phyloP scores from a whole-genome alignment of 2,329 filamentous ascomycete species.

The Aspergillus carbonarius region DNA sequence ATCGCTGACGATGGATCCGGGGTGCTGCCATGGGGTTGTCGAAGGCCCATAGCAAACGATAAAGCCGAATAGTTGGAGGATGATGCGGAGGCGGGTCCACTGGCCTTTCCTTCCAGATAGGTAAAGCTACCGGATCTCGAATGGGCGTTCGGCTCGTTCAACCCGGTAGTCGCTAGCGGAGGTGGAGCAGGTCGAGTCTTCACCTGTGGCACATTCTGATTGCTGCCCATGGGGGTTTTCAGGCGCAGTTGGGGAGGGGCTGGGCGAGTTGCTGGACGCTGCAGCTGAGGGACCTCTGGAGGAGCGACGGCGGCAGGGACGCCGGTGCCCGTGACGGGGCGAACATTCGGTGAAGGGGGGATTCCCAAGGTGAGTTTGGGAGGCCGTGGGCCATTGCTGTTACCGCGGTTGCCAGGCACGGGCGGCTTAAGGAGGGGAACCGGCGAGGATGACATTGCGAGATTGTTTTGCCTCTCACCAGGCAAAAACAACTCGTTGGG shows the following conservation, averaged over 20 bases:
- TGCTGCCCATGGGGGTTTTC: conserved; percentile 81
- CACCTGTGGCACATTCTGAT: conserved; percentile 67
- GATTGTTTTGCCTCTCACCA: conserved; percentile 41
- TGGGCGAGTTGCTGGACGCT: conserved; percentile 51
- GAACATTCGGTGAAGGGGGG: conserved; percentile 78
- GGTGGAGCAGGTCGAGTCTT: conserved; percentile 56
- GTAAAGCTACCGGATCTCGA: conserved; percentile 84
- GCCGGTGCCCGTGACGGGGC: conserved; percentile 62
- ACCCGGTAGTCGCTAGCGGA: conserved; percentile 65
- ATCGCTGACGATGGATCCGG: conserved; percentile 87
- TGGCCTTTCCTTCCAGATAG: conserved; percentile 69
- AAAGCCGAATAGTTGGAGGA: conserved; percentile 83
- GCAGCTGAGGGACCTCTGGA: conserved; percentile 32
- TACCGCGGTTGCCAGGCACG: conserved; percentile 67
- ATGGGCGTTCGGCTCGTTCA: conserved; percentile 77
- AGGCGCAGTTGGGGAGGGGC: conserved; percentile 77
- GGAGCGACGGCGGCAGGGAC: conserved; percentile 32
- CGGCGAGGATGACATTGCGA: conserved; percentile 66
- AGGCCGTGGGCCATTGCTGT: conserved; percentile 61
- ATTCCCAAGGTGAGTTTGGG: conserved; percentile 87
- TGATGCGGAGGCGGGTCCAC: conserved; percentile 79
- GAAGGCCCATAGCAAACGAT: conserved; percentile 73
- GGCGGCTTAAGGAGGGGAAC: conserved; percentile 81
- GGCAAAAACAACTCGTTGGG: conserved; percentile 44
- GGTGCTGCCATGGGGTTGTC: conserved; percentile 61